Conservation (phyloP, 768 basidiomycete species). For the Boletus reticuloceps region DNA sequence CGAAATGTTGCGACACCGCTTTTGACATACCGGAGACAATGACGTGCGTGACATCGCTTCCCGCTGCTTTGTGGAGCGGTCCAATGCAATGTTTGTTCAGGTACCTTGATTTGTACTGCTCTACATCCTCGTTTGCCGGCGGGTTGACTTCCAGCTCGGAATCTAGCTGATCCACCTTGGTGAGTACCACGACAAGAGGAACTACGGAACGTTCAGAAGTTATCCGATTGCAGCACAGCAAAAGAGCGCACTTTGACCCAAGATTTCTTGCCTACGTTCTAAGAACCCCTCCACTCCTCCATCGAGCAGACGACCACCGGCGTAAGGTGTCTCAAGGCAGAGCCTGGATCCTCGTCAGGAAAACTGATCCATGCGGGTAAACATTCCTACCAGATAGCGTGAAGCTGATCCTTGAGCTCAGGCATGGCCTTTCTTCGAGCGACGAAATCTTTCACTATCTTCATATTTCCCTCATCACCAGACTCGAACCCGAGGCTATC, state of each 20-base stretch:
- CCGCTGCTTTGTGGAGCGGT: constrained; percentile 1
- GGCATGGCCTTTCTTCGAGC: constrained; percentile 1
- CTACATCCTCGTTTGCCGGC: not conserved
- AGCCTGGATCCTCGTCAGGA: constrained; percentile 7
- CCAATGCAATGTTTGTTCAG: not conserved
- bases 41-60: not conserved
- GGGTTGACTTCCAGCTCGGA: not conserved
- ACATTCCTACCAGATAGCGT: constrained; percentile 11
- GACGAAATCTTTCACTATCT: constrained; percentile 2
- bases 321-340: constrained; percentile 13
- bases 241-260: constrained; percentile 4
- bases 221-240: not conserved
- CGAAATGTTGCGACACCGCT: not conserved
- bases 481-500: not conserved
- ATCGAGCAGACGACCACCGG: constrained; percentile 15
- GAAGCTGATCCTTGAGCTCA: constrained; percentile 3
- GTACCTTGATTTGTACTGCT: not conserved
- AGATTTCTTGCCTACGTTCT: not conserved
- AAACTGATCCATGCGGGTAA: not conserved
- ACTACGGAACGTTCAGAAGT: not conserved
- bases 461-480: constrained; percentile 5
- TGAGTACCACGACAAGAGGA: constrained; percentile 16
- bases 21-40: constrained; percentile 9
- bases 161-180: constrained; percentile 12
- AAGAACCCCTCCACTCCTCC: constrained; percentile 11